A percentile compares a stretch with the other conserved stretches of the same genome.
Conservation (phyloP, 2,329 filamentous ascomycete species). For the Calonectria pseudoreteaudii region DNA sequence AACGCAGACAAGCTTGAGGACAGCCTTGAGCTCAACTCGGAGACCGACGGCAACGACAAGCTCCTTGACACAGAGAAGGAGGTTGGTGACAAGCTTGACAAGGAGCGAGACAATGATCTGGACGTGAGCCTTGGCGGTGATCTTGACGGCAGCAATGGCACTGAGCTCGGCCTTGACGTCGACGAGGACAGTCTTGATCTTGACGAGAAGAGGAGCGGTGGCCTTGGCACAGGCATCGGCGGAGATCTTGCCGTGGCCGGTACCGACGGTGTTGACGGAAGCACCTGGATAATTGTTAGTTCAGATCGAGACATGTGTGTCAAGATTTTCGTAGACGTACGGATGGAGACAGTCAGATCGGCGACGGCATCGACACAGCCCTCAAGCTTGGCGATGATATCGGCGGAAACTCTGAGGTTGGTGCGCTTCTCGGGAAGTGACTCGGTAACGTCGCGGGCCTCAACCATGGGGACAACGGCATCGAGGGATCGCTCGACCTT, state of each 20-base stretch:
- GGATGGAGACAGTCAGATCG: not conserved
- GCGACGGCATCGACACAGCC: not conserved
- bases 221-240: not conserved
- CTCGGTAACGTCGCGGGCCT: not conserved
- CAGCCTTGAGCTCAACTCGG: not conserved
- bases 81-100: not conserved
- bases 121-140: not conserved
- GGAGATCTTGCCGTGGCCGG: not conserved
- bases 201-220: not conserved
- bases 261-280: not conserved
- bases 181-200: not conserved
- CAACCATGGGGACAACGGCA: not conserved
- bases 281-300: not conserved
- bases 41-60: not conserved
- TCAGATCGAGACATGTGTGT: not conserved
- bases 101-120: constrained; percentile 3
- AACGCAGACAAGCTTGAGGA: not conserved
- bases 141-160: not conserved
- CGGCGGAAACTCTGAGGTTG: not conserved
- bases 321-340: not conserved
- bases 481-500: constrained; percentile 1
- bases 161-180: not conserved
- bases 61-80: not conserved
- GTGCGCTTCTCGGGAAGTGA: constrained; percentile 8
- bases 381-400: not conserved